Evolutionary conservation across 257 asterid species (phyloP).

Genomic region (Leptodermis oblonga): DNA sequence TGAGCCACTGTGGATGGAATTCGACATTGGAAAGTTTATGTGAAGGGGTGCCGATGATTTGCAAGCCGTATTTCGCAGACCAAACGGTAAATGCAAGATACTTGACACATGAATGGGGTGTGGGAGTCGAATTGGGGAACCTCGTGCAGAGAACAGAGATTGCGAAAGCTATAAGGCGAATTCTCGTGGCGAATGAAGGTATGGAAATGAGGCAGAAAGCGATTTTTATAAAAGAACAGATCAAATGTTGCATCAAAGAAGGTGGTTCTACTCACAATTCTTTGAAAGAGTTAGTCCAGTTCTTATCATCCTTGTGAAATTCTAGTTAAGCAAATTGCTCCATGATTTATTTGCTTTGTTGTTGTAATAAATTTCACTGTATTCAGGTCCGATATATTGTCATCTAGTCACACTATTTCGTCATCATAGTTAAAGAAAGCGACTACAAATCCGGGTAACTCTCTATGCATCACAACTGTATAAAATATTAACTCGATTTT

Average conservation of each 20-base stretch:
- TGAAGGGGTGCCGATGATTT: slow-evolving; percentile 19
- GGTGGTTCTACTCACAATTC: slow-evolving; percentile 18
- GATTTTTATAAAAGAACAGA: background rate
- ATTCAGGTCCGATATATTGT: too few relatives aligned
- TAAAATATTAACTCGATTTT: too few relatives aligned
- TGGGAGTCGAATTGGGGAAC: slow-evolving; percentile 22
- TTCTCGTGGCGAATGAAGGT: slow-evolving; percentile 16
- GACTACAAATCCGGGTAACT: too few relatives aligned
- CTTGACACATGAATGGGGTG: slow-evolving; percentile 17
- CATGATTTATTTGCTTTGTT: too few relatives aligned
- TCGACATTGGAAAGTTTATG: slow-evolving; percentile 12
- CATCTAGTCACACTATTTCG: too few relatives aligned
- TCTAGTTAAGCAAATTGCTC: background rate
- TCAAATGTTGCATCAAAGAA: background rate
- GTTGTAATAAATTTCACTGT: too few relatives aligned
- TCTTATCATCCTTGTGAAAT: slow-evolving; percentile 2
- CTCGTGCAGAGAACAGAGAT: slow-evolving; percentile 4
- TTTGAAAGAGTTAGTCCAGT: slow-evolving; percentile 9
- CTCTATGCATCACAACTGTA: too few relatives aligned
- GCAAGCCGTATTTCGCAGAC: slow-evolving; percentile 17
- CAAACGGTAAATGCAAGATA: slow-evolving; percentile 14
- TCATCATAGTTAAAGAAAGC: too few relatives aligned
- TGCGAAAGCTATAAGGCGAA: slow-evolving; percentile 9
- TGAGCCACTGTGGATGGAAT: slow-evolving; percentile 27
- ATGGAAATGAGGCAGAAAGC: slow-evolving; percentile 12